A percentile compares a stretch with the other conserved stretches of the same genome.
These are phyloP conservation scores for Dipodascopsis tothii DNA, from an alignment of 805 yeast species.

Conservation along the genomic window DNA sequence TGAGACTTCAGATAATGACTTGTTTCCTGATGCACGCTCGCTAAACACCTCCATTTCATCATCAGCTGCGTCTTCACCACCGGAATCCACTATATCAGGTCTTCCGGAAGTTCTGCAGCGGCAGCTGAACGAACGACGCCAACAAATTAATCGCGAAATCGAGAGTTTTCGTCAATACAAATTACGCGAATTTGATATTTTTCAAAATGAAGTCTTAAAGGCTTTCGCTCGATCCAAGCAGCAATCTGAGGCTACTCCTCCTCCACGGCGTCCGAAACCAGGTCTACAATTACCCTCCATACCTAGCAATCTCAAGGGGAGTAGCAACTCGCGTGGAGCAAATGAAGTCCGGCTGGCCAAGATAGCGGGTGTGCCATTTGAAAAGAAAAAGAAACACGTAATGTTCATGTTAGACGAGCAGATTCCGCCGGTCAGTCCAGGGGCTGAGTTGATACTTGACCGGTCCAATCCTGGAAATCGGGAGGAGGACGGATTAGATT, in stretches of 20 bases:
- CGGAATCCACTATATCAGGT: background rate
- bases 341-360: background rate
- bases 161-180: constrained; percentile 9
- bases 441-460: constrained; percentile 10
- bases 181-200: constrained; percentile 12
- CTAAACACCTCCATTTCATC: background rate
- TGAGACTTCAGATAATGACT: background rate
- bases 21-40: background rate
- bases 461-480: background rate
- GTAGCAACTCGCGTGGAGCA: background rate
- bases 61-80: background rate
- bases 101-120: constrained; percentile 13
- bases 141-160: constrained; percentile 12
- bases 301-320: constrained; percentile 15
- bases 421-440: constrained; percentile 19
- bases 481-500: no score
- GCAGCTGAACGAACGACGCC: constrained; percentile 8
- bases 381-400: constrained; percentile 11
- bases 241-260: background rate
- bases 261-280: constrained; percentile 1
- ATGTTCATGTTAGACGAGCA: constrained; percentile 16
- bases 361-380: background rate
- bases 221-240: constrained; percentile 2
- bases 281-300: background rate
- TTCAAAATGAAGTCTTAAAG: constrained; percentile 8